These are phyloP conservation scores for Suillus decipiens DNA, from an alignment of 768 basidiomycete genomes.

Conservation along the genomic window DNA sequence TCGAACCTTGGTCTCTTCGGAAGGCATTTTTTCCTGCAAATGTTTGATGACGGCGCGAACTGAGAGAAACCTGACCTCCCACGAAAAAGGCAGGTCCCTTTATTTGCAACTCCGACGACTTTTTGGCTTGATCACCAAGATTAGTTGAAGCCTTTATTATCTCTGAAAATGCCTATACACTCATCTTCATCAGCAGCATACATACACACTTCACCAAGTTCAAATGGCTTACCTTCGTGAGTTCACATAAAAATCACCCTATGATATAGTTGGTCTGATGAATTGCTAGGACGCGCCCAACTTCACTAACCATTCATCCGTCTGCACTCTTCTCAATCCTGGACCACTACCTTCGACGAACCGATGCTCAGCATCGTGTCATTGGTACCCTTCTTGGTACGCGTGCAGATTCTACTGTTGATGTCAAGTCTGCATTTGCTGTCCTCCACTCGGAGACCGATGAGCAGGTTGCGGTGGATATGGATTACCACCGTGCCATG, in stretches of 20 bases:
- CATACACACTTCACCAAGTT: constrained; percentile 35
- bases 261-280: constrained; percentile 2
- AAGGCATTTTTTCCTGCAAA: constrained; percentile 64
- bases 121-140: constrained; percentile 15
- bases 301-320: constrained; percentile 82
- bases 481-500: constrained; percentile 94
- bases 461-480: constrained; percentile 94
- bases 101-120: constrained; percentile 35
- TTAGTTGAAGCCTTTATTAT: constrained; percentile 3
- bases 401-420: constrained; percentile 67
- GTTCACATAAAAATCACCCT: constrained; percentile 13
- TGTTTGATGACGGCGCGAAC: constrained; percentile 5
- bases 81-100: constrained; percentile 10
- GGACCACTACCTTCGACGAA: constrained; percentile 93
- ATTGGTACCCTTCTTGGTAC: constrained; percentile 94
- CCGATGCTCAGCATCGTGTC: constrained; percentile 79
- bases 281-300: constrained; percentile 60
- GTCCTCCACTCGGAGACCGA: constrained; percentile 91
- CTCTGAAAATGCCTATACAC: constrained; percentile 47
- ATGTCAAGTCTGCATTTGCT: constrained; percentile 84
- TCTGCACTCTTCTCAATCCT: constrained; percentile 93
- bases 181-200: constrained; percentile 47
- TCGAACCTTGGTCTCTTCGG: constrained; percentile 86
- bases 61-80: constrained; percentile 8
- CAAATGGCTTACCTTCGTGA: constrained; percentile 37